Evolutionary conservation across 306 rosid species (phyloP).

Genomic region (Delonix regia): DNA sequence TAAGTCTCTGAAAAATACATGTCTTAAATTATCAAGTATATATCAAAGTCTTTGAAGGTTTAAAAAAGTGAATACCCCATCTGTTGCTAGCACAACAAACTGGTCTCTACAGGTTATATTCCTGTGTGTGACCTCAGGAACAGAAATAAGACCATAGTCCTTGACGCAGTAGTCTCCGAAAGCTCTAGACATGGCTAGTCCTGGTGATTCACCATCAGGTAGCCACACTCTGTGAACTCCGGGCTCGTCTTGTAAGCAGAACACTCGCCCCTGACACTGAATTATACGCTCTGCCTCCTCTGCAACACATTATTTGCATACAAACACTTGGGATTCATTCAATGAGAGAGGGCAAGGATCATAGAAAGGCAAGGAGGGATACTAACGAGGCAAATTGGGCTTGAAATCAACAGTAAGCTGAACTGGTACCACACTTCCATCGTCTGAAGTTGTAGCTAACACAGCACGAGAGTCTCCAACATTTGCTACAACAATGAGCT

Average conservation of each 20-base stretch:
- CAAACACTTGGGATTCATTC: neutral
- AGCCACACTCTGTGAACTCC: conserved; percentile 83
- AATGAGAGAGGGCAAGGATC: neutral
- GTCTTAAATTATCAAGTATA: too few species aligned
- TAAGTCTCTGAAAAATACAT: too few species aligned
- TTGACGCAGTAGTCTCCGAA: conserved; percentile 83
- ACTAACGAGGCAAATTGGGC: conserved; percentile 88
- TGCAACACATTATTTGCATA: conserved; percentile 32
- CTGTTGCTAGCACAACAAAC: conserved; percentile 84
- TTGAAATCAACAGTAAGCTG: conserved; percentile 90
- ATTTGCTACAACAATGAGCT: conserved; percentile 63
- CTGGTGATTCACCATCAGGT: conserved; percentile 68
- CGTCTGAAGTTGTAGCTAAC: conserved; percentile 68
- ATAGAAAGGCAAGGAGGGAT: neutral
- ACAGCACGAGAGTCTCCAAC: conserved; percentile 96
- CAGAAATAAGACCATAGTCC: conserved; percentile 76
- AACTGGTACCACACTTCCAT: conserved; percentile 59
- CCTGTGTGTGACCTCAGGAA: conserved; percentile 78
- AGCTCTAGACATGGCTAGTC: conserved; percentile 89
- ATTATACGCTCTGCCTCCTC: conserved; percentile 80
- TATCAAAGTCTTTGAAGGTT: too few species aligned
- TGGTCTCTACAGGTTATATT: conserved; percentile 65
- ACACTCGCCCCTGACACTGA: conserved; percentile 74
- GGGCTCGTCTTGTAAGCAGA: conserved; percentile 74
- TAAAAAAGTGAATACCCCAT: conserved; percentile 64